These are phyloP conservation scores for Linaria vulgaris DNA, from an alignment of 257 asterid genomes.

Conservation along the genomic window DNA sequence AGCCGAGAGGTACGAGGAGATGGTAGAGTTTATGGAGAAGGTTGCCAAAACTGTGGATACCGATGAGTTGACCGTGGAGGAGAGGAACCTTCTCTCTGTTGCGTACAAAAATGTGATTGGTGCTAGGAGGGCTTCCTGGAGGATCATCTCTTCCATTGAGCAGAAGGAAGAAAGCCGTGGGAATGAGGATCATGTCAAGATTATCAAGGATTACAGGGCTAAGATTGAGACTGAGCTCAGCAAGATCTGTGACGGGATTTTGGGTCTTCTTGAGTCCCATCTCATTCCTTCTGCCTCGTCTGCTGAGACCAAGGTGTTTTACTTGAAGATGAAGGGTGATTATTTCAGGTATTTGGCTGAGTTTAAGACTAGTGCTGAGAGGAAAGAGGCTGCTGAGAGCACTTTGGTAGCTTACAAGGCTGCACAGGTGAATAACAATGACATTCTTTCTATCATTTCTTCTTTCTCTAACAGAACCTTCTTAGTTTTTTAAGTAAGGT, in stretches of 20 bases:
- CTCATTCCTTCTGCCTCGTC: slow-evolving; percentile 40
- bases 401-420: slow-evolving; percentile 47
- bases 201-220: slow-evolving; percentile 54
- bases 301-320: slow-evolving; percentile 47
- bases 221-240: slow-evolving; percentile 68
- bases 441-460: too few relatives aligned
- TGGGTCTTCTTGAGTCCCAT: slow-evolving; percentile 52
- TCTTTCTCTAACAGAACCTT: too few relatives aligned
- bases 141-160: slow-evolving; percentile 68
- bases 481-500: too few relatives aligned
- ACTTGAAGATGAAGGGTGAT: slow-evolving; percentile 54
- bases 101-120: slow-evolving; percentile 73
- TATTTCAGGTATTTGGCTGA: slow-evolving; percentile 50
- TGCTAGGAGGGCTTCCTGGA: slow-evolving; percentile 76
- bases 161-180: slow-evolving; percentile 73
- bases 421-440: slow-evolving; percentile 35
- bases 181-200: slow-evolving; percentile 55
- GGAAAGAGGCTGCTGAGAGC: slow-evolving; percentile 50
- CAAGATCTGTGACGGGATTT: slow-evolving; percentile 66
- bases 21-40: slow-evolving; percentile 52
- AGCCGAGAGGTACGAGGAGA: slow-evolving; percentile 49
- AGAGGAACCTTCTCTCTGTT: slow-evolving; percentile 63
- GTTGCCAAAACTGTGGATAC: slow-evolving; percentile 38
- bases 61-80: slow-evolving; percentile 62
- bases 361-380: slow-evolving; percentile 44